Percentiles rank a stretch among this genome's conserved stretches.
Conservation (phyloP, 202 grass and related monocot species). For the Setaria viridis region DNA sequence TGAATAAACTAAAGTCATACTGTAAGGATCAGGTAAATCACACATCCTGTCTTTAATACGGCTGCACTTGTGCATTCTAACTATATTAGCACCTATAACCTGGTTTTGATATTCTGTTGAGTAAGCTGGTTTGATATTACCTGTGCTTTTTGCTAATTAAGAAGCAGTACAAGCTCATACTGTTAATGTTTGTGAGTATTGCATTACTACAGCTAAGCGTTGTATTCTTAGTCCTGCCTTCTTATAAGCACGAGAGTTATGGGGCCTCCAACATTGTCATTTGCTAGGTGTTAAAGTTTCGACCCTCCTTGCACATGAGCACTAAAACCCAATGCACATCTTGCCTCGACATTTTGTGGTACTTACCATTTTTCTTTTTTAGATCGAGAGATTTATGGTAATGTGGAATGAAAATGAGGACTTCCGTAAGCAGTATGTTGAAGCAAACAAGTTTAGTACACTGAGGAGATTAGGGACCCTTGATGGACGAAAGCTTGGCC, state of each 20-base stretch:
- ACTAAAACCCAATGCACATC: not conserved
- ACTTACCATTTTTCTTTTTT: not conserved
- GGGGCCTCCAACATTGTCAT: not conserved
- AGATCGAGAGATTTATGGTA: constrained; percentile 51
- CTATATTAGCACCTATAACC: not conserved
- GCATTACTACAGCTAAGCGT: not conserved
- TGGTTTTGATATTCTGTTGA: constrained; percentile 10
- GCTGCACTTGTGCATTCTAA: not conserved
- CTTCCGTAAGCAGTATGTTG: constrained; percentile 62
- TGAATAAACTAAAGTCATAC: constrained; percentile 22
- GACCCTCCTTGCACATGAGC: not conserved
- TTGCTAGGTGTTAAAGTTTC: constrained; percentile 23
- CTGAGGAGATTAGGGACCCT: constrained; percentile 60
- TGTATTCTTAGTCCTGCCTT: constrained; percentile 8
- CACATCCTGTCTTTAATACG: not conserved
- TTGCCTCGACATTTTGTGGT: constrained; percentile 18
- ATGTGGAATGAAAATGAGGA: constrained; percentile 55
- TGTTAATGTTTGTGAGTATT: constrained; percentile 6
- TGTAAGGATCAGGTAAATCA: constrained; percentile 52
- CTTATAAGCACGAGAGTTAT: not conserved
- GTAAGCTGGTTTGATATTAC: constrained; percentile 19
- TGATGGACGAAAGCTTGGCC: constrained; percentile 87
- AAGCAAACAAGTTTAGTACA: constrained; percentile 54
- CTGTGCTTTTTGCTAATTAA: constrained; percentile 35
- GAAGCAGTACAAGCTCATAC: not conserved